phyloP scores from a whole-genome alignment of 805 yeast species.

The Scheffersomyces lignosus region DNA sequence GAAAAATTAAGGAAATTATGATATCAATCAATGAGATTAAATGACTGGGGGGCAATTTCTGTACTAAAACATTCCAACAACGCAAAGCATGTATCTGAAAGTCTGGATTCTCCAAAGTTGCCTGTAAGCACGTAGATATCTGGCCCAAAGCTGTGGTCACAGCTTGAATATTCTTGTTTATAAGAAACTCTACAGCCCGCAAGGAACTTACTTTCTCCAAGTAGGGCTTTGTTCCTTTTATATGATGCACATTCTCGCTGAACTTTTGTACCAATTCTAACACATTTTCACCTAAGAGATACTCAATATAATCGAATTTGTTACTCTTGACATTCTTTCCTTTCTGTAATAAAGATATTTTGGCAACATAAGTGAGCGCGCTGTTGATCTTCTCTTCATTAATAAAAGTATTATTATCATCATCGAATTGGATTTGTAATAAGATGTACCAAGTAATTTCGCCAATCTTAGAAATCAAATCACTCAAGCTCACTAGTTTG shows the following conservation, averaged over 20 bases:
- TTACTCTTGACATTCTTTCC: constrained; percentile 8
- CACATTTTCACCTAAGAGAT: constrained; percentile 34
- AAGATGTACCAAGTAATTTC: constrained; percentile 39
- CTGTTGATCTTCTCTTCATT: constrained; percentile 37
- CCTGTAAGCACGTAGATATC: constrained; percentile 80
- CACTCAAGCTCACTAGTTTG: constrained; percentile 29
- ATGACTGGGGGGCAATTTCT: constrained; percentile 54
- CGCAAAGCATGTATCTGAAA: constrained; percentile 61
- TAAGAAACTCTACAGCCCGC: constrained; percentile 69
- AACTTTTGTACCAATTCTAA: constrained; percentile 77
- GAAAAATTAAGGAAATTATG: constrained; percentile 69
- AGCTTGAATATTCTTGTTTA: constrained; percentile 56
- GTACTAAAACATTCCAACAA: constrained; percentile 67
- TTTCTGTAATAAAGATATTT: constrained; percentile 18
- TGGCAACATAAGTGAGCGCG: constrained; percentile 45
- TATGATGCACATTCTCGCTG: constrained; percentile 75
- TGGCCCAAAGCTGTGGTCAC: constrained; percentile 68
- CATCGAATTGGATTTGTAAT: constrained; percentile 31
- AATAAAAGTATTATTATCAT: constrained; percentile 24
- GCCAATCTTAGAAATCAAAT: constrained; percentile 37
- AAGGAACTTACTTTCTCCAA: constrained; percentile 71
- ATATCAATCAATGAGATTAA: constrained; percentile 70
- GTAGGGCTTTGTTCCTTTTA: constrained; percentile 68
- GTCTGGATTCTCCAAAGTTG: constrained; percentile 64
- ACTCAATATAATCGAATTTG: constrained; percentile 25